Conservation (phyloP, 2,329 filamentous ascomycete species). For the Setomelanomma holmii region DNA sequence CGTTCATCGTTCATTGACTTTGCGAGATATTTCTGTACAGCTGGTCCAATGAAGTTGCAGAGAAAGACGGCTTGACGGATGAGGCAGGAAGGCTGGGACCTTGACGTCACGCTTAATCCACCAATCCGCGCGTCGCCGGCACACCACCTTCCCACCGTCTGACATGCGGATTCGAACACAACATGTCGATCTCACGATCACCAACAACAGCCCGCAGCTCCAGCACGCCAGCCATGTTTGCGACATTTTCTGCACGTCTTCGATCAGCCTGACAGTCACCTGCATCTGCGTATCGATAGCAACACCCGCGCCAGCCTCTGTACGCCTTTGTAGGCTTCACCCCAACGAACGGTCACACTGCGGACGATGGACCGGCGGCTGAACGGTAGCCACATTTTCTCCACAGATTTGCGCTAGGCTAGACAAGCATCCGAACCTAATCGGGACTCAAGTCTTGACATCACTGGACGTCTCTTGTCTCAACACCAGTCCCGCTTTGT, state of each 20-base stretch:
- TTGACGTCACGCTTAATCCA: conserved; percentile 1
- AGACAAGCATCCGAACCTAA: conserved; percentile 16
- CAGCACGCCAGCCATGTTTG: background rate
- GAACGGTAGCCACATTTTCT: conserved; percentile 22
- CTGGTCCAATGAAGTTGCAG: background rate
- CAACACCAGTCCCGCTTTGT: conserved; percentile 13
- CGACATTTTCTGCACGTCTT: background rate
- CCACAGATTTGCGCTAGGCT: conserved; percentile 22
- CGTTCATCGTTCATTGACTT: too few species aligned
- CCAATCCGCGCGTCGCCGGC: background rate
- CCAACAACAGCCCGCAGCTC: background rate
- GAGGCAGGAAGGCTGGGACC: background rate
- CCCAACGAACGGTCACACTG: conserved; percentile 13
- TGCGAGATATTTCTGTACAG: background rate
- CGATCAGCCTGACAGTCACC: background rate
- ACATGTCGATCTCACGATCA: background rate
- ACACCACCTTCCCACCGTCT: background rate
- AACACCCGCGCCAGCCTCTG: conserved; percentile 4
- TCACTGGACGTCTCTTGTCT: conserved; percentile 11
- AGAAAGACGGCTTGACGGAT: background rate
- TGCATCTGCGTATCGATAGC: conserved; percentile 2
- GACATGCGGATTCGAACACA: background rate
- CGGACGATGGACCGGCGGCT: conserved; percentile 16
- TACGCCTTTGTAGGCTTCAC: conserved; percentile 8
- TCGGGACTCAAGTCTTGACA: conserved; percentile 24